Evolutionary conservation across 257 asterid genomes (phyloP), one percentile per base, ranked within the genome.

Genomic region (Ilex aquifolium): DNA sequence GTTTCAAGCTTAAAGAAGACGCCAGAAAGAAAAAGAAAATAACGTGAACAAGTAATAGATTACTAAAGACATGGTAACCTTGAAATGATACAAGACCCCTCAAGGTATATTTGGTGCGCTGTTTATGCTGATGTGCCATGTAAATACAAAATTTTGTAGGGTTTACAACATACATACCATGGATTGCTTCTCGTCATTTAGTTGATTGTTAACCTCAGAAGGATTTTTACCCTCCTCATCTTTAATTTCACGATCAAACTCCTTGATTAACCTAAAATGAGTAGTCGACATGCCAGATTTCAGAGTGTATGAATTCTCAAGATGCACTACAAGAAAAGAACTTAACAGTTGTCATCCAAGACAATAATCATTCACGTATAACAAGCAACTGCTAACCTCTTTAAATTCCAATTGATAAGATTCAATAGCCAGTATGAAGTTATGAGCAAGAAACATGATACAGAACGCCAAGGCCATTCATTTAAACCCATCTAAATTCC

Each of bases 241-340:
- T 78, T 93, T 87, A 61, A 93, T 87, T 81, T 93, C 97, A 65
- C 92, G 92, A 70, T 93, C 99, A 77, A 90, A 87, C 76, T 93
- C 99, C 69, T 93, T 93, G 64, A 93, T 79, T 85, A 90, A 73
- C 82, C 99, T 93, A 69, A 65, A 62, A 17, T 14, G 31, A 53
- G 15, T 17, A 21, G 11, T 53, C 0, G 15, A 3, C 27, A 53
- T 53, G 57, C 6, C 30, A 53, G 10, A 53, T 53, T 53, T 53
- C 6, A 36, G 27, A 14, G 30, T 5, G n/a, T 8, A 53, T 14
- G 27, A 53, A 53, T 2, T 0, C 0, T 53, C 10, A 53, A 0
- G 2, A 53, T 7, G 10, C 6, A 53, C 11, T 53, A 4, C 11
- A n/a, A 12, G 30, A 63, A 16, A 16, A 36, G 50, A 49, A 40